Conservation (phyloP, 2,329 filamentous ascomycete species). For the Ceratocystis cubensis region DNA sequence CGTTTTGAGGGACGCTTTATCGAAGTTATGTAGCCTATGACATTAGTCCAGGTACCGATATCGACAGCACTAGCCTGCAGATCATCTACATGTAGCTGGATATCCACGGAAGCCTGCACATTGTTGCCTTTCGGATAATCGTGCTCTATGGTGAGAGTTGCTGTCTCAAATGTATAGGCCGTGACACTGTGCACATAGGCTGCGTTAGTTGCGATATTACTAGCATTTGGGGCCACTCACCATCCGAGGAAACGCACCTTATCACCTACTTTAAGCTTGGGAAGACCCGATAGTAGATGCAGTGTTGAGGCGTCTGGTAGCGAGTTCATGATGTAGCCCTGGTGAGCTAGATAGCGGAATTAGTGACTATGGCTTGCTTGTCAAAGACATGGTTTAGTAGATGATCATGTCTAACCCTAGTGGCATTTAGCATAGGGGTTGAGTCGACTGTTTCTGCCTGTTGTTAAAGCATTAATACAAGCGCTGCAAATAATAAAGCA, state of each 20-base stretch:
- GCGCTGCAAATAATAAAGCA: too few species aligned
- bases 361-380: too few species aligned
- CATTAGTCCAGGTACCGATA: conserved; percentile 76
- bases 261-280: conserved; percentile 40
- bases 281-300: conserved; percentile 52
- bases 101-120: conserved; percentile 50
- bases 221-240: conserved; percentile 40
- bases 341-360: not conserved
- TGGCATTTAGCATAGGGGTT: not conserved
- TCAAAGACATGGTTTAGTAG: too few species aligned
- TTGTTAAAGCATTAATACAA: not conserved
- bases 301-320: conserved; percentile 52
- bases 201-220: conserved; percentile 24
- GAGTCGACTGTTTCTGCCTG: not conserved
- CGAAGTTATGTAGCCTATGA: conserved; percentile 62
- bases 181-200: conserved; percentile 27
- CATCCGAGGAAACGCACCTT: conserved; percentile 91
- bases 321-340: conserved; percentile 32
- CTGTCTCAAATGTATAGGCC: conserved; percentile 42
- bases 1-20: conserved; percentile 10
- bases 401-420: not conserved
- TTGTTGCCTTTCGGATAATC: conserved; percentile 40
- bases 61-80: conserved; percentile 51
- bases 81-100: conserved; percentile 55
- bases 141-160: conserved; percentile 55